Conservation (phyloP, 495 filamentous ascomycete genomes). For the Chaetomium cochliodes region DNA sequence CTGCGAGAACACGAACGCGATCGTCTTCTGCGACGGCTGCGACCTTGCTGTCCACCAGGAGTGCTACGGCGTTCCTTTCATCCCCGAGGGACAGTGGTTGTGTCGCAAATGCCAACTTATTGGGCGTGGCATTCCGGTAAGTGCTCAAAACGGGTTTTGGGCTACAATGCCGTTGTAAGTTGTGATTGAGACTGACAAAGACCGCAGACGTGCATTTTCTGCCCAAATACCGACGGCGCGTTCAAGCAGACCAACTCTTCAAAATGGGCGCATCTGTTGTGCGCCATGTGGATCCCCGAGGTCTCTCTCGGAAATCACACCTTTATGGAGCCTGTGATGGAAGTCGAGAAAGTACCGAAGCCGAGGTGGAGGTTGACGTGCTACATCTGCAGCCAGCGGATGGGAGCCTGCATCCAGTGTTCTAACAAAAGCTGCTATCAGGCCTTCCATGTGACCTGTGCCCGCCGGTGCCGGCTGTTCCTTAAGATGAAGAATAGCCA, state of each 20-base stretch:
- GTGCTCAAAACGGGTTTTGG: constrained; percentile 21
- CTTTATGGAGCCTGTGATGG: constrained; percentile 97
- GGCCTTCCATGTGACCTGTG: constrained; percentile 98
- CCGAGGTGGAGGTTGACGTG: constrained; percentile 90
- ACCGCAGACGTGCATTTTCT: constrained; percentile 86
- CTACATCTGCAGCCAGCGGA: constrained; percentile 95
- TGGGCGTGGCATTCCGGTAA: constrained; percentile 80
- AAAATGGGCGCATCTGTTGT: constrained; percentile 95
- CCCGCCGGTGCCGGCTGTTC: constrained; percentile 80
- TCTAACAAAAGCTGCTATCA: constrained; percentile 95
- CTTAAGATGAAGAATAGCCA: constrained; percentile 95
- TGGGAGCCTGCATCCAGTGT: constrained; percentile 98
- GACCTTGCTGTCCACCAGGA: constrained; percentile 98
- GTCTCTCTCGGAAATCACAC: constrained; percentile 92
- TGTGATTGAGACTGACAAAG: constrained; percentile 9
- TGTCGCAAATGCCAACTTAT: constrained; percentile 96
- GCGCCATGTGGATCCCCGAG: constrained; percentile 98
- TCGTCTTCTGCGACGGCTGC: constrained; percentile 98
- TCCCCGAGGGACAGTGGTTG: constrained; percentile 97
- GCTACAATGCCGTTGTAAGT: neutral
- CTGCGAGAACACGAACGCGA: constrained; percentile 99
- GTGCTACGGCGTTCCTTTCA: constrained; percentile 98
- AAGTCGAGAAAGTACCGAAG: constrained; percentile 94
- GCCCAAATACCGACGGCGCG: constrained; percentile 92
- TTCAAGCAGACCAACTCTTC: constrained; percentile 97